Conservation (phyloP, 768 basidiomycete species). For the Filobasidium wieringae region DNA sequence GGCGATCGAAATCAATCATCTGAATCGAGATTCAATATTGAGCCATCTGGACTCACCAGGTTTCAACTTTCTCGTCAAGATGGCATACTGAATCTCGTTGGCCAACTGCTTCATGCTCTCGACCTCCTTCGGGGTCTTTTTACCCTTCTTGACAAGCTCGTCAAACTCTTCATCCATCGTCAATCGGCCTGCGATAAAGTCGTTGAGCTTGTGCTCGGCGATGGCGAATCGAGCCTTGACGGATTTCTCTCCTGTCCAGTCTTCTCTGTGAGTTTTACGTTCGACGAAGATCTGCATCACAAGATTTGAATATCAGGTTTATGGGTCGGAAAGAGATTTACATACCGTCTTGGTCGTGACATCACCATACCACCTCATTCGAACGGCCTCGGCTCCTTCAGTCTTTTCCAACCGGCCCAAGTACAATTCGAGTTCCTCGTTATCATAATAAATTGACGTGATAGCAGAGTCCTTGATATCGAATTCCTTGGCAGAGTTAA, state of each 20-base stretch:
- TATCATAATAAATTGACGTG: conserved; percentile 94
- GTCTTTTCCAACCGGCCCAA: conserved; percentile 96
- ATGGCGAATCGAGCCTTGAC: conserved; percentile 94
- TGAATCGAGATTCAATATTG: background rate
- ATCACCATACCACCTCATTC: conserved; percentile 95
- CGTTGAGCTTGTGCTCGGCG: conserved; percentile 84
- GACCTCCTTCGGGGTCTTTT: conserved; percentile 82
- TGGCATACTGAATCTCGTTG: conserved; percentile 88
- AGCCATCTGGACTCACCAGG: conserved; percentile 53
- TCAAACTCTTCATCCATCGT: conserved; percentile 90
- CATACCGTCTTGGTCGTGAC: conserved; percentile 63
- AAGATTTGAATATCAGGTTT: background rate
- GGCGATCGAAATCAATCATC: background rate
- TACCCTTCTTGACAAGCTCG: conserved; percentile 70
- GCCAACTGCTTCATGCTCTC: conserved; percentile 92
- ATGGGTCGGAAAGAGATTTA: background rate
- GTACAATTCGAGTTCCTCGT: conserved; percentile 88
- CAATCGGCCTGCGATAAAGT: conserved; percentile 77
- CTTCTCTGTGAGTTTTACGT: conserved; percentile 64
- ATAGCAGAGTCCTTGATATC: conserved; percentile 80
- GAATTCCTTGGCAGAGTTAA: conserved; percentile 86
- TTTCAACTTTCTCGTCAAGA: conserved; percentile 63
- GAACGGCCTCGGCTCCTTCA: conserved; percentile 93
- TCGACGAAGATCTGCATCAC: conserved; percentile 43
- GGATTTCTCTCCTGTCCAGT: conserved; percentile 98